Base-by-base conservation (phyloP, 306 rosid species). In the Elaeagnus macrophylla region DNA sequence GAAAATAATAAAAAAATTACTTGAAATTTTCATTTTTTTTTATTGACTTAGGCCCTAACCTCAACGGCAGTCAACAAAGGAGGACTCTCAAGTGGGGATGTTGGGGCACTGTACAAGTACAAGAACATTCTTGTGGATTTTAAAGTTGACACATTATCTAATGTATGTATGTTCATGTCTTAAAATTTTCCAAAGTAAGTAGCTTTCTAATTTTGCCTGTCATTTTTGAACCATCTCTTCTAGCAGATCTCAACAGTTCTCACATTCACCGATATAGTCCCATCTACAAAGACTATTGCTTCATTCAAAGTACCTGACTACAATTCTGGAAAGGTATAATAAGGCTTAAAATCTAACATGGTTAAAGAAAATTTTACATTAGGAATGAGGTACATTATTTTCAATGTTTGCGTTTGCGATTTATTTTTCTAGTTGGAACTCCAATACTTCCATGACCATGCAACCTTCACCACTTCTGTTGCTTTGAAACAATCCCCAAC, bases 381-480 rank as follows among this genome's bases (percentile, higher is more conserved):
- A n/a, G 47, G 25, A 25, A 25, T 25, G 10, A 39, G 56, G 48
- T 44, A 6, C 32, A 16, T 43, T 20, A 11, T n/a, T 46, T 15
- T 44, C 18, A 39, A 39, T 56, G 18, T 60, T 56, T 62, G 12
- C 16, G 55, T 68, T 48, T 53, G 48, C 44, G 20, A 48, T 55
- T 35, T 43, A 51, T 60, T 66, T 52, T 64, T 61, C 80, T 25
- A 93, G 99, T 46, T 93, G 75, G 99, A 87, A 78, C 70, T 93
- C 55, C 99, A 93, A 67, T 93, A 93, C 76, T 84, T 82, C 71
- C 99, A 93, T 61, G 81, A 87, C 60, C 96, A 93, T 68, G 99
- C 89, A 53, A 72, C 95, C 67, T 42, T 93, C 54, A 67, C 85
- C 12, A 71, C 85, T 16, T 78, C 74, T 1, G 49, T 78, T 39